Base-by-base conservation (phyloP, 2,329 filamentous ascomycete species). In the Aspergillus sp. region DNA sequence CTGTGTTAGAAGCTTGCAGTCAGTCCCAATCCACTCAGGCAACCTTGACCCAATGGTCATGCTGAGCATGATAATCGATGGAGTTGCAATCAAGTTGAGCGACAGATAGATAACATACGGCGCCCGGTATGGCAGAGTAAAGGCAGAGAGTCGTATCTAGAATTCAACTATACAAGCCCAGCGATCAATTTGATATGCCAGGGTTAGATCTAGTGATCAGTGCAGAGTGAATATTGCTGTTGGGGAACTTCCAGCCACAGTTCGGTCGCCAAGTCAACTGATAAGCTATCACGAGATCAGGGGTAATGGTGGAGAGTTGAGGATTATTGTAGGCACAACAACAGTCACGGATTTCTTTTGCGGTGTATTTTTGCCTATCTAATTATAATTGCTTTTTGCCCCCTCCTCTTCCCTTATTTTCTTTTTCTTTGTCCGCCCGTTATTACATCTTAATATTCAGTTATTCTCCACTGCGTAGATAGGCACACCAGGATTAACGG, bases 201-300 rank as follows among this genome's bases (percentile, higher is more conserved):
- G 30, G 13, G 30, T 32, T 1, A 32, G 12, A 13, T 13, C 10
- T 32, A 23, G 41, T 12, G 9, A 19, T 45, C 28, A 12, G 28
- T 45, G 13, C 23, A 25, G 6, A 7, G 23, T 25, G 6, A 7
- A 10, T 19, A 13, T 43, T 10, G n/a, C 15, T 19, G 25, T 49
- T n/a, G 28, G 9, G 39, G 21, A 51, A 51, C 32, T 43, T 55
- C 21, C 19, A 23, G 36, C 39, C 52, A 17, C 53, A 23, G 17
- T 17, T 25, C 36, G 48, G 50, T 59, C 41, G 58, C 55, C 56
- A 55, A 59, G 62, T 58, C 53, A 59, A 59, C 56, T 57, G 59
- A 62, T 59, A 57, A 63, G 59, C 51, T 57, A 15, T 23, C 10
- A 21, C 41, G 10, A 45, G 19, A 23, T 45, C 41, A 45, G 19